Evolutionary conservation across 129 eudicot genomes (phyloP), one percentile per base, ranked within the genome.

Genomic region (Erigeron canadensis): DNA sequence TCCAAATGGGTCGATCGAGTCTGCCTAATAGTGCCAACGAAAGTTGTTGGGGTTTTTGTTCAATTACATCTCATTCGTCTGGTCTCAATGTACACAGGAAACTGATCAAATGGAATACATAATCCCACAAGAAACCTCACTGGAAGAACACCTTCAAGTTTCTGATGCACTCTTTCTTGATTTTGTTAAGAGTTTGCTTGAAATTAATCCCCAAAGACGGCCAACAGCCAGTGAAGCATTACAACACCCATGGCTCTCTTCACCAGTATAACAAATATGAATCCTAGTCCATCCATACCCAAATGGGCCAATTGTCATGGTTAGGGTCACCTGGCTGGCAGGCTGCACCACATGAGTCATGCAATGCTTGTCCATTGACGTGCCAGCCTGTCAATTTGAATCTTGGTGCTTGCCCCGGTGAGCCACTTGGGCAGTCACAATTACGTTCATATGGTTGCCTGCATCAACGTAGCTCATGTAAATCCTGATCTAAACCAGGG

Each of bases 161-260:
- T 81, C 86, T 37, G 99, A 95, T 74, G 51, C 74, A 10, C 61
- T 65, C 50, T 88, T 95, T 84, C 39, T 78, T 15, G 86, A 90
- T 81, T 95, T 95, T 68, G 55, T 95, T 58, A 81, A 61, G 72
- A 66, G 71, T 67, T 83, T 95, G 75, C 99, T 95, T 42, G 85
- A 90, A 69, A 84, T 90, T 53, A 95, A 95, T 65, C 95, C 99
- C 13, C 74, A 81, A 55, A 83, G 77, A 64, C 88, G 99, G 38
- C 93, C 89, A 5, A 87, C 96, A 16, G 99, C 97, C 58, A 83
- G 74, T 68, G 94, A 94, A 78, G 99, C 99, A 37, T 82, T 94
- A 58, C 79, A 79, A 40, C 99, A 94, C 71, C 97, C 97, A 21
- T 94, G 99, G 99, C 97, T 94, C 70, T 81, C 88, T 37, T 77